Evolutionary conservation across 768 basidiomycete genomes (phyloP).

Genomic region (Hygrocybe coccinea): DNA sequence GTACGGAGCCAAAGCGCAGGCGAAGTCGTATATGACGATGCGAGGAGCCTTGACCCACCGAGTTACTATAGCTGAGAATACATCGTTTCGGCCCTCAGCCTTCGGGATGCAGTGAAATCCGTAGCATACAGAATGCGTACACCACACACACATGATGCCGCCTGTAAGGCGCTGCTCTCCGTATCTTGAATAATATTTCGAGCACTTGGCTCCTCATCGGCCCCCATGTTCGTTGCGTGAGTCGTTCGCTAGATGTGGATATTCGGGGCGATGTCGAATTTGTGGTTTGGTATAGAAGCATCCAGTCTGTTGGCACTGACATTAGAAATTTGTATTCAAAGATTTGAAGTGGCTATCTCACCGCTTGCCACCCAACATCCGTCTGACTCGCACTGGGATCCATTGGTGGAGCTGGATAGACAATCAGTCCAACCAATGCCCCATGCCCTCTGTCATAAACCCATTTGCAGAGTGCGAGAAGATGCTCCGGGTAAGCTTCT

Average conservation of each 20-base stretch:
- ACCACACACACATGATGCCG: slow-evolving; percentile 27
- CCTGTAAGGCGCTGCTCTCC: slow-evolving; percentile 14
- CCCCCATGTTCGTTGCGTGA: slow-evolving; percentile 8
- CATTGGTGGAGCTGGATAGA: not conserved
- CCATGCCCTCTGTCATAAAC: slow-evolving; percentile 4
- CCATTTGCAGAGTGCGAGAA: slow-evolving; percentile 11
- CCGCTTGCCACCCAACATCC: slow-evolving; percentile 7
- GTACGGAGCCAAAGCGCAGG: slow-evolving; percentile 30
- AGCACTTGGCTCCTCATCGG: slow-evolving; percentile 15
- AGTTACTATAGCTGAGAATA: slow-evolving; percentile 37
- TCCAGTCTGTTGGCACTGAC: slow-evolving; percentile 19
- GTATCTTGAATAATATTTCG: slow-evolving; percentile 28
- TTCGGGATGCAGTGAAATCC: slow-evolving; percentile 34
- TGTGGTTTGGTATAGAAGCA: slow-evolving; percentile 29
- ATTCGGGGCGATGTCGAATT: slow-evolving; percentile 25
- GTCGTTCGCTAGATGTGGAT: slow-evolving; percentile 25
- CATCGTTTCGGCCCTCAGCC: slow-evolving; percentile 36
- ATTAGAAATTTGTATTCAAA: not conserved
- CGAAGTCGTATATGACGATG: slow-evolving; percentile 26
- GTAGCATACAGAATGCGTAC: slow-evolving; percentile 30
- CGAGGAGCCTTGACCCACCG: slow-evolving; percentile 26
- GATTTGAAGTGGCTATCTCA: slow-evolving; percentile 1
- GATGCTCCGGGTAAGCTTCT: not conserved
- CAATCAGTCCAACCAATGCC: slow-evolving; percentile 5
- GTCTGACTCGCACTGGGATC: not conserved